Base-by-base conservation (phyloP, 2,329 filamentous ascomycete species). In the Venturia oleaginea region DNA sequence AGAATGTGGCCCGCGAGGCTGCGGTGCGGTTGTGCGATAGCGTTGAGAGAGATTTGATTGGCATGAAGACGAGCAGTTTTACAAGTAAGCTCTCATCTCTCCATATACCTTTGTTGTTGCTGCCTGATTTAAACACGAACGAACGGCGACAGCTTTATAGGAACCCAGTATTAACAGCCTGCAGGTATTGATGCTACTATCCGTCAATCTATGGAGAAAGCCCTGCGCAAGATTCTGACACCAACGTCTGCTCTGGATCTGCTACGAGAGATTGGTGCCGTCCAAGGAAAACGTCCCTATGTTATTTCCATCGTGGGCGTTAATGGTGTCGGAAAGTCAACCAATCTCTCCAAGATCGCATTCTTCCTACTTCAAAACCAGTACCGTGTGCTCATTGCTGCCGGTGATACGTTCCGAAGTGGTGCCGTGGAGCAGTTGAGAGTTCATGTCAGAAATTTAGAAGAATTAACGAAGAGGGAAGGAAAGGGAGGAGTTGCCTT, bases 231-330 rank as follows among this genome's bases (percentile, higher is more conserved):
- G 76, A 97, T 99, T 76, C 85, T 99, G 61, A 99, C 94, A 0
- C 95, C 95, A 0, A 97, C 93, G 1, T 92, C 90, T 7, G 97
- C 93, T 3, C 84, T 97, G 68, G 94, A 99, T 76, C 86, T 99
- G 60, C 86, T 99, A 59, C 91, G 92, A 70, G 92, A 96, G 74
- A 97, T 99, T 70, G 87, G 93, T 72, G 84, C 87, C 55, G 85
- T 95, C 67, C 81, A 83, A 66, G 77, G 38, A 37, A 30, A 83
- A 24, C 88, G 94, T 4, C 94, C 94, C 54, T 99, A 97, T 74
- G 93, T 97, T 71, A 95, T 99, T 74, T 97, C 92, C 65, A 96
- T 99, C 67, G 94, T 99, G 54, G 94, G 94, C 67, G 94, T 99
- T 73, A 99, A 99, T 75, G 94, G 94, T 63, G 94, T 99, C 43